phyloP scores from a whole-genome alignment of 2,329 filamentous ascomycete genomes.

The Calonectria pteridis region DNA sequence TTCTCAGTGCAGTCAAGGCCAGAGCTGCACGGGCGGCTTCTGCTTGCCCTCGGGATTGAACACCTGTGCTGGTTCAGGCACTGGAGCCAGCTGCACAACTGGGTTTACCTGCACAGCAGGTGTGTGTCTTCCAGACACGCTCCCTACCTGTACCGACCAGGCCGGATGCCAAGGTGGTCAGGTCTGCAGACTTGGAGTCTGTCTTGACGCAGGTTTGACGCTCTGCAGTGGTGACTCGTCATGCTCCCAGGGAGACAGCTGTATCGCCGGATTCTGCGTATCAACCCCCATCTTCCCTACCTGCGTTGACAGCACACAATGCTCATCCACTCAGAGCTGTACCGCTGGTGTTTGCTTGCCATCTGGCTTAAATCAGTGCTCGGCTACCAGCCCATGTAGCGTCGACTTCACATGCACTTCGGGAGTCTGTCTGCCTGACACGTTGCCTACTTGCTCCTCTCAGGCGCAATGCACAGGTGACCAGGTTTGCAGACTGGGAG shows the following conservation, averaged over 20 bases:
- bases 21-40: constrained; percentile 13
- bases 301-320: not conserved
- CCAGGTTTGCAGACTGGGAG: constrained; percentile 1
- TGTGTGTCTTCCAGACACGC: not conserved
- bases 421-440: not conserved
- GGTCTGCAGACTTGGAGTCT: constrained; percentile 10
- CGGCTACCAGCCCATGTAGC: not conserved
- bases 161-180: not conserved
- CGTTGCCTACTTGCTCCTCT: not conserved
- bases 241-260: not conserved
- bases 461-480: not conserved
- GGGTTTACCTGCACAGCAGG: not conserved
- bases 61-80: not conserved
- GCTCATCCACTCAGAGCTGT: not conserved
- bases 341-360: constrained; percentile 11
- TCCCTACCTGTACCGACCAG: not conserved
- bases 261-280: constrained; percentile 13
- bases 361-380: not conserved
- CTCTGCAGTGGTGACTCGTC: not conserved
- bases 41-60: not conserved
- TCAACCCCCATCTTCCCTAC: not conserved
- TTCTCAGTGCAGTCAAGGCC: not conserved
- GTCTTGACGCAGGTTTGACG: not conserved
- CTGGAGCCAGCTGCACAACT: not conserved
- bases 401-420: not conserved